Evolutionary conservation across 257 asterid genomes (phyloP).

Genomic region (Nyctanthes arbortristis): DNA sequence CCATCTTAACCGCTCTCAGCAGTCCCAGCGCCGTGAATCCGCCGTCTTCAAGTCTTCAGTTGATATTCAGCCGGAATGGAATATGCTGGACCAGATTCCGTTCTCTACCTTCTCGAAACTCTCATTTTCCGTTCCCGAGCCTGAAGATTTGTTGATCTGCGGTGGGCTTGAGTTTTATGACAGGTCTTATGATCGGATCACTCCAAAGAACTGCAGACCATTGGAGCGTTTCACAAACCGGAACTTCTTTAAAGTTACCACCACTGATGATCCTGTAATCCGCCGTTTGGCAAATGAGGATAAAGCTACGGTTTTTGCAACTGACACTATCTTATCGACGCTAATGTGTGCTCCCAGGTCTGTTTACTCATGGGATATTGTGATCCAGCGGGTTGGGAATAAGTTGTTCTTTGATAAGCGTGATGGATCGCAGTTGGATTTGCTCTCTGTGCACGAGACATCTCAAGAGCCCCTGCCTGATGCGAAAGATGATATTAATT

Average conservation of each 20-base stretch:
- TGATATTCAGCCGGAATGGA: conserved; percentile 99
- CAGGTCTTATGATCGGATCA: conserved; percentile 73
- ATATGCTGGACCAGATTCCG: conserved; percentile 97
- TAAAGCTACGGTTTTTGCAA: conserved; percentile 90
- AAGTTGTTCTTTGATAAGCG: conserved; percentile 88
- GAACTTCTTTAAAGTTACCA: conserved; percentile 85
- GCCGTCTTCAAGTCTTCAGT: conserved; percentile 84
- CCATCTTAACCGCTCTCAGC: conserved; percentile 61
- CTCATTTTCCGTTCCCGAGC: conserved; percentile 77
- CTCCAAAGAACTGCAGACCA: conserved; percentile 70
- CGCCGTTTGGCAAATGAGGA: conserved; percentile 94
- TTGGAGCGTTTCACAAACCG: conserved; percentile 85
- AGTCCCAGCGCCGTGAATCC: conserved; percentile 74
- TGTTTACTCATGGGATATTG: conserved; percentile 97
- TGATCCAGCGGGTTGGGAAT: conserved; percentile 88
- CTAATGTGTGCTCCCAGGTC: conserved; percentile 93
- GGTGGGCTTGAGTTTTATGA: conserved; percentile 91
- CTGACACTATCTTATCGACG: conserved; percentile 76
- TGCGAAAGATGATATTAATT: conserved; percentile 84
- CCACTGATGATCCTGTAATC: conserved; percentile 93
- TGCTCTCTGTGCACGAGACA: conserved; percentile 95
- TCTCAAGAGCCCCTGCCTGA: conserved; percentile 96
- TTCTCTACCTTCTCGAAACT: conserved; percentile 88
- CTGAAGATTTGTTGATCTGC: conserved; percentile 78
- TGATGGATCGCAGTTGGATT: too few species aligned